These are phyloP conservation scores for Eimeria maxima DNA, from an alignment of 169 alveolate genomes.

Conservation along the genomic window DNA sequence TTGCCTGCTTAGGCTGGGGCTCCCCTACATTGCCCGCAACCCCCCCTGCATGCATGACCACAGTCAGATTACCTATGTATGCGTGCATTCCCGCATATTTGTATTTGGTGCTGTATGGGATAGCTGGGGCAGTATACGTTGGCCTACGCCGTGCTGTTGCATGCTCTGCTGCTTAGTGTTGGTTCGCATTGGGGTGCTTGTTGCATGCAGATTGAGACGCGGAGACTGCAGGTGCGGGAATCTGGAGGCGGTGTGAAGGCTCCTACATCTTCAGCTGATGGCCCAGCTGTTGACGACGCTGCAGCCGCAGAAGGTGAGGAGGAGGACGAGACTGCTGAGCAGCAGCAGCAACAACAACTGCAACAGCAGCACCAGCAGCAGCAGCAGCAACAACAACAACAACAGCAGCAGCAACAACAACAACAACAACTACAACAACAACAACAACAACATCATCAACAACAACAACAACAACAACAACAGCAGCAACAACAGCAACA, in stretches of 20 bases:
- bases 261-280: constrained; percentile 6
- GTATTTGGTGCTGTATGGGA: neutral
- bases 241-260: constrained; percentile 44
- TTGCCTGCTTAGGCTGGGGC: neutral
- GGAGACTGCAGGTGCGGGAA: constrained; percentile 61
- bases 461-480: constrained; percentile 3
- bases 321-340: constrained; percentile 34
- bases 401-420: neutral
- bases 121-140: neutral
- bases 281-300: constrained; percentile 25
- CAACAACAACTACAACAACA: constrained; percentile 39
- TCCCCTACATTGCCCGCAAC: neutral
- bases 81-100: neutral
- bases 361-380: constrained; percentile 30
- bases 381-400: constrained; percentile 37
- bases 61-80: neutral
- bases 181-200: neutral
- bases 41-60: neutral
- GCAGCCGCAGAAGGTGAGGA: constrained; percentile 49
- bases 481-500: too few relatives aligned
- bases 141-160: neutral
- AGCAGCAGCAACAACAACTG: constrained; percentile 11
- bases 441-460: constrained; percentile 9
- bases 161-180: neutral
- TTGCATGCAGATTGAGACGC: constrained; percentile 68